Evolutionary conservation across 495 filamentous ascomycete genomes (phyloP), one percentile per base, ranked within the genome.

Genomic region (Penicillium manginii): DNA sequence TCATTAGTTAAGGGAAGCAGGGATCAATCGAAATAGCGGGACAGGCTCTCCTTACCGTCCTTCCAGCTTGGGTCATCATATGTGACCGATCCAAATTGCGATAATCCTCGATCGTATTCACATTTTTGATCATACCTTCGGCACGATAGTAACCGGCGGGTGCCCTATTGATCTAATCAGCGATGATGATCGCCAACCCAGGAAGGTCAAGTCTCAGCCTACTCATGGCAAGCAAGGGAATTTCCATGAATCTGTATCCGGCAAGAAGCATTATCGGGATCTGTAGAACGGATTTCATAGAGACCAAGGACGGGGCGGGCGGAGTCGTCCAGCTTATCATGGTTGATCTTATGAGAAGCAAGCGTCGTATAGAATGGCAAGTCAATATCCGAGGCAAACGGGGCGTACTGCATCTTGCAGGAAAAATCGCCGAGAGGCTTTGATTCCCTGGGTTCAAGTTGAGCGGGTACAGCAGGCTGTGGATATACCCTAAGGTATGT

Each of bases 21-120:
- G n/a, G 21, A 18, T 14, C 12, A n/a, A 39, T 2, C 35, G 4
- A n/a, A 11, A 39, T 4, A 7, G 15, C 7, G 4, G 32, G 31
- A 17, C 32, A 51, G 35, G 72, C 3, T 15, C 33, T 15, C 50
- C 83, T 64, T 76, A 94, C 92, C 71, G 86, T 93, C 58, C 84
- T 84, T 9, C 87, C 93, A 22, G 88, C 83, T 45, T 87, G 85
- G 40, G 86, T 82, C 32, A 98, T 78, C 66, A 96, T 81, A 17
- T 80, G 83, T 3, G 76, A 62, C 71, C 91, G 92, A 65, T 96
- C 88, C 18, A 84, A 72, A 62, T 84, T 88, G 58, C 84, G 86
- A 74, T 96, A 98, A 62, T 96, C 92, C 63, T 98, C 94, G 56
- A 96, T 86, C 15, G 94, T 98, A 66, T 98, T 98, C 60, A 93